phyloP scores from a whole-genome alignment of 495 filamentous ascomycete genomes.

The Rhypophila decipiens region DNA sequence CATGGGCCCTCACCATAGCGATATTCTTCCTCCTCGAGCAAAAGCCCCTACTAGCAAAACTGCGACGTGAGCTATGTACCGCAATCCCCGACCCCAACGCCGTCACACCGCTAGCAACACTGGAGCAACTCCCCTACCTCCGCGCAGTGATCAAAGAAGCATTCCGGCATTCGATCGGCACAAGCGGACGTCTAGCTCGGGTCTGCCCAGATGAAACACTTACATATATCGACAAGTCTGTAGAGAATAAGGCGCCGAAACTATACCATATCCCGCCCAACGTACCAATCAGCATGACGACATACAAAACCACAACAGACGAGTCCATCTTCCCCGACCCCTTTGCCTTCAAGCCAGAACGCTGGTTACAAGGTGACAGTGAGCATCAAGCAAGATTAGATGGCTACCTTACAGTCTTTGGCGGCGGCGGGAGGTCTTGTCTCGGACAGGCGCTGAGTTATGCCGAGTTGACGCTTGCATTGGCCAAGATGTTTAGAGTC shows the following conservation, averaged over 20 bases:
- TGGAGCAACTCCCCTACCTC: constrained; percentile 27
- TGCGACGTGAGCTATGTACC: constrained; percentile 14
- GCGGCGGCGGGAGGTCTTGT: constrained; percentile 3
- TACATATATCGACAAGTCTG: constrained; percentile 9
- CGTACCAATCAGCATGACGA: constrained; percentile 21
- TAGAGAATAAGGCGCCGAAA: background rate
- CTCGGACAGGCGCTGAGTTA: constrained; percentile 7
- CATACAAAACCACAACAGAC: constrained; percentile 34
- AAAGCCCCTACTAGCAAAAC: background rate
- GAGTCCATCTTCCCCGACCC: constrained; percentile 36
- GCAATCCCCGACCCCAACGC: constrained; percentile 14
- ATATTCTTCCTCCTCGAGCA: constrained; percentile 16
- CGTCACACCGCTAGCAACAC: constrained; percentile 12
- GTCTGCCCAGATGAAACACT: constrained; percentile 16
- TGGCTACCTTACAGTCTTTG: constrained; percentile 4
- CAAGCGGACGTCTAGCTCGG: constrained; percentile 11
- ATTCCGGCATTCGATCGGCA: constrained; percentile 11
- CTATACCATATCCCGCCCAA: constrained; percentile 12
- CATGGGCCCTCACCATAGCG: constrained; percentile 18
- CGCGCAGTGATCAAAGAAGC: constrained; percentile 32
- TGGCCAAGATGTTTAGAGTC: constrained; percentile 13
- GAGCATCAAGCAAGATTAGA: background rate
- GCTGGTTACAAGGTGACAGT: constrained; percentile 29
- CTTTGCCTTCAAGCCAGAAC: constrained; percentile 34
- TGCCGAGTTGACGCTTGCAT: constrained; percentile 7